Evolutionary conservation across 1,284 basidiomycete genomes (phyloP).

Genomic region (Fomitopsis schrenkii): DNA sequence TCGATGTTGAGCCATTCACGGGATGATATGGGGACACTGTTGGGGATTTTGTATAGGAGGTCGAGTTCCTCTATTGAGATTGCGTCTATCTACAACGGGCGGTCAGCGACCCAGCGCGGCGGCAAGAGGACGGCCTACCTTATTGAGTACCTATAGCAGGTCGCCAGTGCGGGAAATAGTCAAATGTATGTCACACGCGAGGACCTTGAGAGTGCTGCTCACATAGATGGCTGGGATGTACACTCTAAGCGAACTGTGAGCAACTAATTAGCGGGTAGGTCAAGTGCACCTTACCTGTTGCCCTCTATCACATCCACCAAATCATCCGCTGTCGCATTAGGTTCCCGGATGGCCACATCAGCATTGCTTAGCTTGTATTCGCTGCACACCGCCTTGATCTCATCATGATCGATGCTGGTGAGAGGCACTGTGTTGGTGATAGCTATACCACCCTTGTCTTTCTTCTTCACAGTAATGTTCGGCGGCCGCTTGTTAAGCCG

Average conservation of each 20-base stretch:
- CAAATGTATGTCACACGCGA: background rate
- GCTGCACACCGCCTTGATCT: conserved; percentile 93
- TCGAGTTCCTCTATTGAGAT: conserved; percentile 99
- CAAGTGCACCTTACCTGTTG: conserved; percentile 55
- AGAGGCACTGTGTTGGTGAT: conserved; percentile 96
- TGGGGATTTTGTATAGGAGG: conserved; percentile 91
- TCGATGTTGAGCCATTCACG: conserved; percentile 96
- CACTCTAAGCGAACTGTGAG: conserved; percentile 50
- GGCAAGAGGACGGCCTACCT: conserved; percentile 37
- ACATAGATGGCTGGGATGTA: conserved; percentile 93
- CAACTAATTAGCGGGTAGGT: background rate
- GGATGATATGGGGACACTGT: conserved; percentile 93
- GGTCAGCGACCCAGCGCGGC: background rate
- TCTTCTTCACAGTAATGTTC: conserved; percentile 83
- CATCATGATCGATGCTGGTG: conserved; percentile 94
- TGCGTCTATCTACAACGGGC: conserved; percentile 78
- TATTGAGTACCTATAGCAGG: conserved; percentile 62
- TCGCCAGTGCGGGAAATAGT: background rate
- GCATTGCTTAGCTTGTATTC: conserved; percentile 91
- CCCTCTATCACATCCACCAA: conserved; percentile 97
- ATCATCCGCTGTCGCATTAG: conserved; percentile 93
- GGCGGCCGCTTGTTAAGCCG: conserved; percentile 95
- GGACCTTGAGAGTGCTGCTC: conserved; percentile 23
- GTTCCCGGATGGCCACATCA: conserved; percentile 93
- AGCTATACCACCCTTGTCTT: conserved; percentile 92